Evolutionary conservation across 2,329 filamentous ascomycete species (phyloP).

Genomic region (Pseudocercospora fijiensis): DNA sequence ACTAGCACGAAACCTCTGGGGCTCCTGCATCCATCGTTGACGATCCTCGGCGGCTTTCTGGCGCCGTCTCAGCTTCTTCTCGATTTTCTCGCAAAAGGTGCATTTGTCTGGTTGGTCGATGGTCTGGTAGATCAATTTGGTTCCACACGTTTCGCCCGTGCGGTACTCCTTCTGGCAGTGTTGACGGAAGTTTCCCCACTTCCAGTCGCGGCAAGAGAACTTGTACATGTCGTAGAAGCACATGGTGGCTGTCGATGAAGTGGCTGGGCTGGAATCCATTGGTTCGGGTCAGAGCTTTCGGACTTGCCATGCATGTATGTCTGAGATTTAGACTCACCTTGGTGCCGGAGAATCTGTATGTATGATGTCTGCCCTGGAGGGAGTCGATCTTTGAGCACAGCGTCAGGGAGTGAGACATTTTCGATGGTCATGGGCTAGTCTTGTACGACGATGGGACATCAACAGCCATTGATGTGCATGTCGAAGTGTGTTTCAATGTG

Average conservation of each 20-base stretch:
- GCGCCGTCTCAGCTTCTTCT: constrained; percentile 76
- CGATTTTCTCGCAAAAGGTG: constrained; percentile 83
- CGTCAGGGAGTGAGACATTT: constrained; percentile 11
- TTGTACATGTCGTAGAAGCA: constrained; percentile 93
- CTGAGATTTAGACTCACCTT: constrained; percentile 12
- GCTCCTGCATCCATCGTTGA: constrained; percentile 73
- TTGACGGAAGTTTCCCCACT: constrained; percentile 89
- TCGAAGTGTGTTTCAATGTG: not conserved
- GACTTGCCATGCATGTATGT: constrained; percentile 6
- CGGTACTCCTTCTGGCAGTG: constrained; percentile 95
- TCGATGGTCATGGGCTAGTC: not conserved
- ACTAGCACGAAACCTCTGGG: constrained; percentile 57
- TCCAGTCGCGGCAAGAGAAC: constrained; percentile 86
- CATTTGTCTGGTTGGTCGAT: constrained; percentile 65
- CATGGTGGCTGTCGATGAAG: constrained; percentile 54
- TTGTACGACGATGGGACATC: constrained; percentile 7
- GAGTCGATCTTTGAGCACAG: constrained; percentile 3
- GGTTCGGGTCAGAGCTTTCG: constrained; percentile 18
- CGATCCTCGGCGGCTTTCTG: constrained; percentile 73
- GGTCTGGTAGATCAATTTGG: constrained; percentile 83
- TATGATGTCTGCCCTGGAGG: constrained; percentile 11
- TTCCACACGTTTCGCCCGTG: constrained; percentile 92
- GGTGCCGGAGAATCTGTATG: constrained; percentile 5
- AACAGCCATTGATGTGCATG: constrained; percentile 11
- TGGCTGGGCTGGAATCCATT: constrained; percentile 1